Base-by-base conservation (phyloP, 108 stramenopile species). In the Epipyxis sp. region DNA sequence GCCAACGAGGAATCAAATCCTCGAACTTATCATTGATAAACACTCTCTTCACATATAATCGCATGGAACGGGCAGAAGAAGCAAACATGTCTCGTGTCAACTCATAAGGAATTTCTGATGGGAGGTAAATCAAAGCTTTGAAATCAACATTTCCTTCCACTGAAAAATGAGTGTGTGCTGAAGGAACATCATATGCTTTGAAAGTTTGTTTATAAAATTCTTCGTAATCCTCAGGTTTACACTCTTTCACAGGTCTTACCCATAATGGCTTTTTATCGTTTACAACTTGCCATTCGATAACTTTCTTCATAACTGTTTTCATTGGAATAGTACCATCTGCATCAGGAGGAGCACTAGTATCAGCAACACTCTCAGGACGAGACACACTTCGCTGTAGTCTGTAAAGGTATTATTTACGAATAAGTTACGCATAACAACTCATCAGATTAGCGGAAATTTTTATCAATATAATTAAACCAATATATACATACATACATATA, bases 11-110 rank as follows among this genome's bases (percentile, higher is more conserved):
- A 43, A 97, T 87, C 50, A 98, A 92, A 59, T 96, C 97, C 59
- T 98, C 95, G 77, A 97, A 98, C 79, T 94, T 89, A 83, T 98
- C 97, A 81, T 96, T 98, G 93, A 98, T 97, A 79, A 98, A 98
- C 40, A 98, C 97, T 29, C 97, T 94, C 89, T 97, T 97, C 40
- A 98, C 97, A 86, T 98, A 98, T 10, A 98, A 86, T 43, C 93
- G 92, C 79, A 98, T 91, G 83, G 77, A 57, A 16, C 90, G 85
- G 32, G 91, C 69, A 71, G 94, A 90, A 77, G 96, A 95, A 79
- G 95, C 95, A 83, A 98, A 98, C 97, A 98, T 97, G 80, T 95
- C 93, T 69, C 91, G 80, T 71, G 87, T 89, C 65, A 98, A 80
- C 84, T 98, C 97, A 80, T 94, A 97, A 35, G 97, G 97, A 13